Evolutionary conservation across 1,284 basidiomycete species (phyloP), one percentile per base, ranked within the genome.

Genomic region (Rhodotorula sp.): DNA sequence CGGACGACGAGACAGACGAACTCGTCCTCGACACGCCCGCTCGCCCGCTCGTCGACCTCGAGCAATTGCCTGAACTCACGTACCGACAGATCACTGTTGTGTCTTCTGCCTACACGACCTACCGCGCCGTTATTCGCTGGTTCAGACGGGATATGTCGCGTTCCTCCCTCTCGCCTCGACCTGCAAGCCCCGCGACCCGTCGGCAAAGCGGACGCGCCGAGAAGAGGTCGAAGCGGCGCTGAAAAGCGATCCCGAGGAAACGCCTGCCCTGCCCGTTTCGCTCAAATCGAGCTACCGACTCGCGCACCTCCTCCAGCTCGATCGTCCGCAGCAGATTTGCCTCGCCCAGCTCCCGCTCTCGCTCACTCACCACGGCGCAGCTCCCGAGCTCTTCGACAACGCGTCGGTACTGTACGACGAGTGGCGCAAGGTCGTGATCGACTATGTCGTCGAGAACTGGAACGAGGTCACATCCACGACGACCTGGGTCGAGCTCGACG

Each of bases 221-320:
- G 9, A 45, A 2, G 5, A 3, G n/a, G 17, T 57, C 56, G 19
- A 12, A 3, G 9, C 7, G 10, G 0, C 7, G 23, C 17, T 7
- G 12, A n/a, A 17, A 4, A n/a, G 25, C 41, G n/a, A 21, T 14
- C 8, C 2, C 0, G 0, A 23, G 1, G 14, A 19, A 7, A 4
- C 25, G 19, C 48, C 50, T 0, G 45, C 46, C 0, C 49, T 23
- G 3, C 56, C 56, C 8, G 61, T 56, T 16, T 68, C 67, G 12
- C 67, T 61, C 16, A 64, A 64, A 23, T 68, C 67, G 0, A 44
- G 42, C 25, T 68, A 59, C 46, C 61, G 61, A 44, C 67, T 68
- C 27, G 55, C 61, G 7, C 67, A 64, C 44, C 50, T 68, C 13
- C 49, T 68, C 45, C 25, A 42, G 16, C 44, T 59, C 27, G 13